phyloP scores from a whole-genome alignment of 257 asterid genomes.

The Ajuga chamaepitys region DNA sequence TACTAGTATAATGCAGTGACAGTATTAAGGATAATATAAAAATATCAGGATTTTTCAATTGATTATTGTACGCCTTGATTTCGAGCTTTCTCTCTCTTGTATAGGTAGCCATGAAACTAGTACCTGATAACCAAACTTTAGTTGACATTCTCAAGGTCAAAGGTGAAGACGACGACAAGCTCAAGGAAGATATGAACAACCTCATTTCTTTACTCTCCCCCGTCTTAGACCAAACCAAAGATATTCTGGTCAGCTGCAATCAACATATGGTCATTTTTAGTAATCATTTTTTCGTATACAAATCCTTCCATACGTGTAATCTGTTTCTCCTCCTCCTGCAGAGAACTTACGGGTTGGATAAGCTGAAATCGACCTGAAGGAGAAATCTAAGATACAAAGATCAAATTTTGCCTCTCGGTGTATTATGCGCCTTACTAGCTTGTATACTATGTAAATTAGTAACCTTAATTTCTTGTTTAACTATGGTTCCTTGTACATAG shows the following conservation, averaged over 20 bases:
- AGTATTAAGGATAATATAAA: too few species aligned
- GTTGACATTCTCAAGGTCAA: constrained; percentile 45
- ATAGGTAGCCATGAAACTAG: constrained; percentile 70
- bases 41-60: not conserved
- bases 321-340: constrained; percentile 19
- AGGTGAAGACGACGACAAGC: constrained; percentile 35
- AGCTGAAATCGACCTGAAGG: constrained; percentile 50
- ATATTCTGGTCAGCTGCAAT: constrained; percentile 43
- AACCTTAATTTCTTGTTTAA: not conserved
- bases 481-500: not conserved
- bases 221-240: constrained; percentile 40
- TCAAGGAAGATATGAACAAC: constrained; percentile 44
- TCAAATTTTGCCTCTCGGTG: constrained; percentile 13
- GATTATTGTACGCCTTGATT: too few species aligned
- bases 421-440: not conserved
- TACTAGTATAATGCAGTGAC: too few species aligned
- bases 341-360: constrained; percentile 57
- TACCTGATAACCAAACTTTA: constrained; percentile 52
- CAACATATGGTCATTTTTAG: not conserved
- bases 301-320: not conserved
- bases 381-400: constrained; percentile 7
- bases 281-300: not conserved
- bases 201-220: constrained; percentile 50
- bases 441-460: constrained; percentile 26
- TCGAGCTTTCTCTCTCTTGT: not conserved